phyloP scores from a whole-genome alignment of 306 rosid genomes.

The Ochetophila trinervis region DNA sequence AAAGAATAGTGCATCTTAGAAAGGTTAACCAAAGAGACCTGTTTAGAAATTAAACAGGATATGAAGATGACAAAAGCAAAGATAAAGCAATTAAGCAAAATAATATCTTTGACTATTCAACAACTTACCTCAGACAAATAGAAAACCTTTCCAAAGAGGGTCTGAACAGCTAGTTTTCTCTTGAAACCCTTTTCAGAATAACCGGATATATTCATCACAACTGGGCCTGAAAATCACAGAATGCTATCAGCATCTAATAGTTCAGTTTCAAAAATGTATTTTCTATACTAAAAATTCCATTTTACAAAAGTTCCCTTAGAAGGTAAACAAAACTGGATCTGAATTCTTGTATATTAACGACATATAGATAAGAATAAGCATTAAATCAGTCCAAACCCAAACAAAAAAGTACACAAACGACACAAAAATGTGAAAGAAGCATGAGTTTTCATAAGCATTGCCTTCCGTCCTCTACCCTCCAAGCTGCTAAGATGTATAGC shows the following conservation, averaged over 20 bases:
- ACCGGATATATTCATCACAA: slow-evolving; percentile 79
- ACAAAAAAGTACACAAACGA: neutral
- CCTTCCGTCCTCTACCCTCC: neutral
- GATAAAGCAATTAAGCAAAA: neutral
- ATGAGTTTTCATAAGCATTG: neutral
- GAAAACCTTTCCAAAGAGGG: slow-evolving; percentile 89
- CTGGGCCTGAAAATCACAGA: slow-evolving; percentile 67
- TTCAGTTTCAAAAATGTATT: slow-evolving; percentile 2
- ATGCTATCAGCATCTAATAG: slow-evolving; percentile 13
- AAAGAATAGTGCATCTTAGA: too few relatives aligned
- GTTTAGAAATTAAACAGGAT: neutral
- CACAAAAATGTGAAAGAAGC: slow-evolving; percentile 5
- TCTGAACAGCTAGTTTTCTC: slow-evolving; percentile 90
- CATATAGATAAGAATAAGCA: slow-evolving; percentile 5
- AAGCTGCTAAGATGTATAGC: neutral
- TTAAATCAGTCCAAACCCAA: neutral
- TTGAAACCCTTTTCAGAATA: slow-evolving; percentile 94
- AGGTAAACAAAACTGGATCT: slow-evolving; percentile 6
- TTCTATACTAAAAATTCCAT: neutral
- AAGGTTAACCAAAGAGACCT: neutral
- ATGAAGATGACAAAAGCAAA: neutral
- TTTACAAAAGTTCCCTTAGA: neutral
- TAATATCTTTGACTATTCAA: slow-evolving; percentile 12
- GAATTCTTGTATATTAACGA: slow-evolving; percentile 9
- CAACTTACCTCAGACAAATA: slow-evolving; percentile 82